Evolutionary conservation across 306 rosid genomes (phyloP).

Genomic region (Pterocarpus macrocarpus): DNA sequence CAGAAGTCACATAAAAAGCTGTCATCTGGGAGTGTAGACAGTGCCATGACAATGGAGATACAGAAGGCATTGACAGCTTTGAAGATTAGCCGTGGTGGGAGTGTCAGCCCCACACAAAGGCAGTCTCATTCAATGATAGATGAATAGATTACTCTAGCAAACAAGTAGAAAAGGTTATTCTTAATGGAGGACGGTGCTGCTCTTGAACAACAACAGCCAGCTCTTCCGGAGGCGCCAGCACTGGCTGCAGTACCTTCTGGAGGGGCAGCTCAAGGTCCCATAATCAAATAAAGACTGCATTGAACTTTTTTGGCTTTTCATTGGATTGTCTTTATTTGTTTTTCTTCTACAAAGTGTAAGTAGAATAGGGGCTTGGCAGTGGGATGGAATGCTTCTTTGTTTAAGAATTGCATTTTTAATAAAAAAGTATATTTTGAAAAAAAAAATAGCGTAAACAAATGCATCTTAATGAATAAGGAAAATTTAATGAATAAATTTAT

Average conservation of each 20-base stretch:
- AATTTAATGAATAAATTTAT: too few relatives aligned
- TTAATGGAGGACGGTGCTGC: too few relatives aligned
- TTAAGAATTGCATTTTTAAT: too few relatives aligned
- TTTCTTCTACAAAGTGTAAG: background rate
- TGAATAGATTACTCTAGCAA: slow-evolving; percentile 37
- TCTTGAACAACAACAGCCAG: too few relatives aligned
- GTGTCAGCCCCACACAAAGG: slow-evolving; percentile 71
- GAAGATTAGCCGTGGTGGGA: slow-evolving; percentile 71
- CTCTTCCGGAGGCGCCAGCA: too few relatives aligned
- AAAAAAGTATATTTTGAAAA: too few relatives aligned
- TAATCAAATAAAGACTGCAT: too few relatives aligned
- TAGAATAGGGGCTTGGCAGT: background rate
- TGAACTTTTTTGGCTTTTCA: background rate
- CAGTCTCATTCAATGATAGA: slow-evolving; percentile 58
- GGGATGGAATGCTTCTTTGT: too few relatives aligned
- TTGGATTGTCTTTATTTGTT: background rate
- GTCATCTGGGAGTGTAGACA: slow-evolving; percentile 94
- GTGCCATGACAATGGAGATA: slow-evolving; percentile 97
- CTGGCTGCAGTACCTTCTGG: too few relatives aligned
- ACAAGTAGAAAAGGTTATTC: background rate
- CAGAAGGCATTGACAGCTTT: slow-evolving; percentile 75
- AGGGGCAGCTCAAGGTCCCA: too few relatives aligned
- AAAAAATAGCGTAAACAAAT: too few relatives aligned
- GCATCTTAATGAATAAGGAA: too few relatives aligned
- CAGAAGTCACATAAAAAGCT: slow-evolving; percentile 90